Conservation (phyloP, 305 asterid species). For the Nicotiana rustica region DNA sequence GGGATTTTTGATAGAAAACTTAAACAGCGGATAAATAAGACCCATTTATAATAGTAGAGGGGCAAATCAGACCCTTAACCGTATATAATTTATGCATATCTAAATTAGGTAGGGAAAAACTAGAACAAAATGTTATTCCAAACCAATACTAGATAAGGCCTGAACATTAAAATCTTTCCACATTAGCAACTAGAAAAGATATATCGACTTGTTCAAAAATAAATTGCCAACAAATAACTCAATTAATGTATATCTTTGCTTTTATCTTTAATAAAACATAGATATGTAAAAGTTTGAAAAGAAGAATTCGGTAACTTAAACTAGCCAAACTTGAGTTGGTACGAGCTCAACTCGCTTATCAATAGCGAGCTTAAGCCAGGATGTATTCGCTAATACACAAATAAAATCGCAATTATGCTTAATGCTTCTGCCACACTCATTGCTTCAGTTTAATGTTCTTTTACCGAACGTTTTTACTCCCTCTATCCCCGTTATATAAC, state of each 20-base stretch:
- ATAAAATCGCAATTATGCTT: neutral
- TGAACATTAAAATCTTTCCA: neutral
- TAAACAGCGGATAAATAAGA: too few species aligned
- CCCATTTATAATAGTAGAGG: too few species aligned
- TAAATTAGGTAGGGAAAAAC: neutral
- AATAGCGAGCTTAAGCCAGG: constrained; percentile 1
- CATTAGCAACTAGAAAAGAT: neutral
- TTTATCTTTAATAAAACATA: neutral
- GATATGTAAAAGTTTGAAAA: constrained; percentile 15
- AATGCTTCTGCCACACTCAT: neutral
- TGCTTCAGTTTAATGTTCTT: constrained; percentile 16
- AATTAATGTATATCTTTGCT: constrained; percentile 3
- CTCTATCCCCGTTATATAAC: neutral
- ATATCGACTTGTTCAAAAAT: neutral
- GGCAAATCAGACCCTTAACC: too few species aligned
- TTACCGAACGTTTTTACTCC: neutral
- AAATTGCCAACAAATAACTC: neutral
- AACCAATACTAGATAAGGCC: constrained; percentile 2
- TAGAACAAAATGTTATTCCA: neutral
- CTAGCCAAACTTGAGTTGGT: neutral
- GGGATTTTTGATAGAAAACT: too few species aligned
- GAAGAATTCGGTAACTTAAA: neutral
- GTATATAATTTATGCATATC: neutral
- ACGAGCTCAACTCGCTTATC: constrained; percentile 19
- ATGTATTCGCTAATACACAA: neutral